Evolutionary conservation across 129 eudicot genomes (phyloP).

Genomic region (Saussurea involucrata): DNA sequence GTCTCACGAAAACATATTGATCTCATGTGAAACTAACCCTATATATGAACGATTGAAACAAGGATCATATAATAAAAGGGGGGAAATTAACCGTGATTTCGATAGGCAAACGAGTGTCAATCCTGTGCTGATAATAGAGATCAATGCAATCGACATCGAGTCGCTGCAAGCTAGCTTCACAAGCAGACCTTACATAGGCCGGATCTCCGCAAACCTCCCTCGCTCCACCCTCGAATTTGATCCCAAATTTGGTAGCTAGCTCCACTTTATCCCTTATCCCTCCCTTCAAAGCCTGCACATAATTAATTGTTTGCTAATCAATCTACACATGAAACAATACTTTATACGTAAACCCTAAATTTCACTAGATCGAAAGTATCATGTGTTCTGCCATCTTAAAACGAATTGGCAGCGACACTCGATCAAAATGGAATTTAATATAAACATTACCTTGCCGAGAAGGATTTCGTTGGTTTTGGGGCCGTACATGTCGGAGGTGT

Average conservation of each 20-base stretch:
- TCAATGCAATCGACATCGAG: slow-evolving; percentile 45
- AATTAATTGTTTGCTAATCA: neutral
- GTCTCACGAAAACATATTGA: too few species aligned
- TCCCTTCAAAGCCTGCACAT: slow-evolving; percentile 41
- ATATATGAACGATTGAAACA: neutral
- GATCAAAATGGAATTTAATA: neutral
- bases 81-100: slow-evolving; percentile 45
- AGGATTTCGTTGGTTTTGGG: slow-evolving; percentile 51
- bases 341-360: slow-evolving; percentile 5
- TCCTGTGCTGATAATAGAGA: slow-evolving; percentile 50
- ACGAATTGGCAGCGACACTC: neutral
- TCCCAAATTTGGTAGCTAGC: slow-evolving; percentile 49
- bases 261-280: slow-evolving; percentile 40
- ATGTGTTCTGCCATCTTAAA: too few species aligned
- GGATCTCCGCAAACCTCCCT: slow-evolving; percentile 42
- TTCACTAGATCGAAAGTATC: neutral
- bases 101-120: slow-evolving; percentile 50
- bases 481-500: slow-evolving; percentile 56
- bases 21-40: too few species aligned
- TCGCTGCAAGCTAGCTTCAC: slow-evolving; percentile 54
- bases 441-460: slow-evolving; percentile 37
- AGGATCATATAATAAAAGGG: neutral
- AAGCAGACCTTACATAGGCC: slow-evolving; percentile 37
- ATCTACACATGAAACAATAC: neutral
- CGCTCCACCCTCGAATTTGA: slow-evolving; percentile 9